These are phyloP conservation scores for Aspergillus baeticus DNA, from an alignment of 495 filamentous ascomycete genomes.

Conservation along the genomic window DNA sequence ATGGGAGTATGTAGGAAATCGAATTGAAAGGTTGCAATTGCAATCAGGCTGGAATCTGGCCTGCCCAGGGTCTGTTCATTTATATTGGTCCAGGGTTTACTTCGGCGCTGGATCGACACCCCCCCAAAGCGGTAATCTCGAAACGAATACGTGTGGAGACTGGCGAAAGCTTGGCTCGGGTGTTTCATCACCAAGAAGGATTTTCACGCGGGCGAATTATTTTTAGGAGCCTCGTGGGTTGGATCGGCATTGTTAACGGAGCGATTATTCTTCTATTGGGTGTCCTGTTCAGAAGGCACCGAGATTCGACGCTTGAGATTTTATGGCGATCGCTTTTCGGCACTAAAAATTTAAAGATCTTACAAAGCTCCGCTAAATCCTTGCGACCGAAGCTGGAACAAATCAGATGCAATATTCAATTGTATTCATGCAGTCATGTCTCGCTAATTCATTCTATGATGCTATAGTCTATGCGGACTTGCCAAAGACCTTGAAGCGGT, in stretches of 20 bases:
- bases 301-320: too few relatives aligned
- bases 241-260: too few relatives aligned
- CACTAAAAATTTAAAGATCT: too few relatives aligned
- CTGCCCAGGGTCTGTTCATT: constrained; percentile 11
- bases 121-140: constrained; percentile 26
- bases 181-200: too few relatives aligned
- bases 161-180: constrained; percentile 3
- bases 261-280: too few relatives aligned
- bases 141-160: constrained; percentile 33
- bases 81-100: too few relatives aligned
- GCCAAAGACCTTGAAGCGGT: constrained; percentile 44
- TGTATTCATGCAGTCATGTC: neutral
- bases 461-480: constrained; percentile 23
- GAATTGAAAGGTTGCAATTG: neutral
- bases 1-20: neutral
- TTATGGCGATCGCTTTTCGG: too few relatives aligned
- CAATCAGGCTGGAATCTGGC: neutral
- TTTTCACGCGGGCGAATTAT: too few relatives aligned
- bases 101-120: constrained; percentile 6
- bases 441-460: constrained; percentile 5
- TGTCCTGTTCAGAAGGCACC: too few relatives aligned
- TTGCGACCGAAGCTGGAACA: too few relatives aligned
- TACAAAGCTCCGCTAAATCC: too few relatives aligned
- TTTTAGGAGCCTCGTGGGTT: too few relatives aligned
- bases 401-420: neutral